Percentiles rank a stretch among this genome's conserved stretches.
Conservation (phyloP, 148 eudicot species). For the Amaranthus palmeri region DNA sequence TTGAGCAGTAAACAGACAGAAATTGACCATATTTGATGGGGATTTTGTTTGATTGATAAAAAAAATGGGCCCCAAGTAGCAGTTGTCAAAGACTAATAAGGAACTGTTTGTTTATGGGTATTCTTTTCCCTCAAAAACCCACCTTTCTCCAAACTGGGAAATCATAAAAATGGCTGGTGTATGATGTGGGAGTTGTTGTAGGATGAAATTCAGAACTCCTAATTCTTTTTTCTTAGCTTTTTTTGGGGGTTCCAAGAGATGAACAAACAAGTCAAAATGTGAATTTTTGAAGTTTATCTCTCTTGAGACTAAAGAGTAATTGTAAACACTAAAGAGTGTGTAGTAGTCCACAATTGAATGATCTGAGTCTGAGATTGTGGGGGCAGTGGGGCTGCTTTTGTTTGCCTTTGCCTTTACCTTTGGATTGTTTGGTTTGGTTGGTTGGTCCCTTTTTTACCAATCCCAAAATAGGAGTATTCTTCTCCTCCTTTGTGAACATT, state of each 20-base stretch:
- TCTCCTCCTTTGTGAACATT: not conserved
- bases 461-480: not conserved
- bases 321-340: not conserved
- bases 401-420: not conserved
- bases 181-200: constrained; percentile 14
- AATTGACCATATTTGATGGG: constrained; percentile 11
- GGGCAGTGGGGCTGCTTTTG: not conserved
- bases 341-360: constrained; percentile 11
- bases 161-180: not conserved
- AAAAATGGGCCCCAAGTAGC: constrained; percentile 11
- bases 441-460: constrained; percentile 4
- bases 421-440: not conserved
- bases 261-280: no score
- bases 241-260: not conserved
- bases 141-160: not conserved
- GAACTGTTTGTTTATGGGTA: not conserved
- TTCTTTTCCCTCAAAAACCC: not conserved
- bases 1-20: constrained; percentile 14
- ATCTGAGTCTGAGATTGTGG: constrained; percentile 4
- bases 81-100: constrained; percentile 9
- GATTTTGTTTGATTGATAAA: constrained; percentile 16
- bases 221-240: not conserved
- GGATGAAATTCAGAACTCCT: not conserved
- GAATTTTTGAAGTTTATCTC: not conserved
- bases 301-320: not conserved